phyloP scores from a whole-genome alignment of 2,329 filamentous ascomycete genomes.

The Celoporthe dispersa region DNA sequence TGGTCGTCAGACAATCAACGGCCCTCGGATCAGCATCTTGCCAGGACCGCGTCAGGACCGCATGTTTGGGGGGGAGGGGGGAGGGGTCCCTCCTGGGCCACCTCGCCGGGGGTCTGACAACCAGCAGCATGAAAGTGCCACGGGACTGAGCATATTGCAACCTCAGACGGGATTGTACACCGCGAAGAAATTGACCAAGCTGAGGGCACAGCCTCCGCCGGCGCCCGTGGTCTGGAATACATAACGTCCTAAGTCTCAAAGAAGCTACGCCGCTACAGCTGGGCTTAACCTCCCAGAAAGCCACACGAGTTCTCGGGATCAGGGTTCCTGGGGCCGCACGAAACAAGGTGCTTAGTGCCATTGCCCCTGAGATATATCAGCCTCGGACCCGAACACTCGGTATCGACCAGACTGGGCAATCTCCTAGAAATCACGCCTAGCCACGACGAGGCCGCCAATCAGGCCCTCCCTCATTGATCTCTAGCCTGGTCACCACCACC shows the following conservation, averaged over 20 bases:
- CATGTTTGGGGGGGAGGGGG: constrained; percentile 3
- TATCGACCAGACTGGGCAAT: constrained; percentile 12
- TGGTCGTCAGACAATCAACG: constrained; percentile 8
- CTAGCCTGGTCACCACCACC: constrained; percentile 2
- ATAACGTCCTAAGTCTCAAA: background rate
- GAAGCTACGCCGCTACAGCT: background rate
- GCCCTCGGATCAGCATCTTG: constrained; percentile 6
- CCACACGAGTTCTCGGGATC: constrained; percentile 19
- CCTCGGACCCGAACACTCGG: constrained; percentile 24
- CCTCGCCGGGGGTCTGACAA: constrained; percentile 23
- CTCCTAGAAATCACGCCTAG: background rate
- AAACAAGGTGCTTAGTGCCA: constrained; percentile 17
- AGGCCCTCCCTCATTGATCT: background rate
- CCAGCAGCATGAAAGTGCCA: constrained; percentile 26
- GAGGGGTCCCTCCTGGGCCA: constrained; percentile 16
- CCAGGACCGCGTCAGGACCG: constrained; percentile 5
- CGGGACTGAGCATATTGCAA: constrained; percentile 22
- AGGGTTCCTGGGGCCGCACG: constrained; percentile 6
- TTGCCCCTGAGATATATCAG: constrained; percentile 21
- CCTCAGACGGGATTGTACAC: constrained; percentile 22
- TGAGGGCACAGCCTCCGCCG: constrained; percentile 22
- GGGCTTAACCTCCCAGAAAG: constrained; percentile 3
- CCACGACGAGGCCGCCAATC: constrained; percentile 17
- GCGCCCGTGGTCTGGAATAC: constrained; percentile 1
- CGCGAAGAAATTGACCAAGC: constrained; percentile 1